Conservation (phyloP, 2,329 filamentous ascomycete species). For the Colletotrichum acutatum region DNA sequence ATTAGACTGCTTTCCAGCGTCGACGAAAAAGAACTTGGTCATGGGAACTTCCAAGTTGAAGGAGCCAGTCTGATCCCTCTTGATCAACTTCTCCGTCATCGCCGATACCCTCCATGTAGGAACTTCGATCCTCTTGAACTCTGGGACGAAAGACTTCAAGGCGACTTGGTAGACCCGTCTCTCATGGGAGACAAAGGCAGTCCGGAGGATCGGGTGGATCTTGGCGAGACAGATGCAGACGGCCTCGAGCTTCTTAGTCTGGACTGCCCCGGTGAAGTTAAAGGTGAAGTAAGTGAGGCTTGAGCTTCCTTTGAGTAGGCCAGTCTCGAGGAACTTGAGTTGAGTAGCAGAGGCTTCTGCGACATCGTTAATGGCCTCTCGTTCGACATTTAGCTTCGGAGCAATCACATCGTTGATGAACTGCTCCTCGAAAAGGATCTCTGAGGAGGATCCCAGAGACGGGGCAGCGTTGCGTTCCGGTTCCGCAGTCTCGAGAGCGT, state of each 20-base stretch:
- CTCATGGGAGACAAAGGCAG: constrained; percentile 61
- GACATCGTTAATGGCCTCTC: constrained; percentile 57
- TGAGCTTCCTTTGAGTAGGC: constrained; percentile 54
- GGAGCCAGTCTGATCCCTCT: constrained; percentile 52
- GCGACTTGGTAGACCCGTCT: constrained; percentile 61
- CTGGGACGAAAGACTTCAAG: constrained; percentile 53
- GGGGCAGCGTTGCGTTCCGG: neutral
- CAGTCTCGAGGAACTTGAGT: constrained; percentile 59
- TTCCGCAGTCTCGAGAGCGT: constrained; percentile 14
- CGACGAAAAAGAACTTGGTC: constrained; percentile 63
- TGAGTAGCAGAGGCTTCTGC: constrained; percentile 61
- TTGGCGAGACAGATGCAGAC: constrained; percentile 56
- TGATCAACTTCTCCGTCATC: constrained; percentile 53
- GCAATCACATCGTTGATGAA: constrained; percentile 55
- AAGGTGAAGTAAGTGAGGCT: constrained; percentile 61
- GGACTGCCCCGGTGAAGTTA: constrained; percentile 56
- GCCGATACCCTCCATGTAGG: constrained; percentile 52
- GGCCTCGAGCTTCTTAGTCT: constrained; percentile 55
- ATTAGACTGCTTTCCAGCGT: constrained; percentile 58
- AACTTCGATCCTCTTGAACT: constrained; percentile 56
- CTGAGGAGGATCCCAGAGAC: constrained; percentile 3
- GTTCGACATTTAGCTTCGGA: constrained; percentile 54
- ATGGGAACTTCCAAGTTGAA: constrained; percentile 55
- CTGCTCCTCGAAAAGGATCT: constrained; percentile 41
- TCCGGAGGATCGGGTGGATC: constrained; percentile 64